Evolutionary conservation across 768 basidiomycete genomes (phyloP).

Genomic region (Podaxis sp.): DNA sequence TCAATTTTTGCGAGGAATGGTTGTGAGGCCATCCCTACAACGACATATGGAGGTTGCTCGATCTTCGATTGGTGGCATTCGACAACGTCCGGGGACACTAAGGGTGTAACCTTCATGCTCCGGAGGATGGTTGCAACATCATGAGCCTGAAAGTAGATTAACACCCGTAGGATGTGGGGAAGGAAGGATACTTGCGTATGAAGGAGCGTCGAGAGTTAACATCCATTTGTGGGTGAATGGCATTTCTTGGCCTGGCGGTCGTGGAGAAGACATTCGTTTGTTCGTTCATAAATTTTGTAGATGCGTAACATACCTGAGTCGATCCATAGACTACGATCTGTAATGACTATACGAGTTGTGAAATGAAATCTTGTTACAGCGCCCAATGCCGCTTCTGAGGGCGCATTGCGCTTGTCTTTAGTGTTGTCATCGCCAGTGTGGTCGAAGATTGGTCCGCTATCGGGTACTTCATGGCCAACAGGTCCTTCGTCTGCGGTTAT

Average conservation of each 20-base stretch:
- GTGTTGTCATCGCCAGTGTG: background rate
- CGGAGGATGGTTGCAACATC: conserved; percentile 36
- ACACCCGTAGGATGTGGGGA: background rate
- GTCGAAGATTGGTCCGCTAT: no score
- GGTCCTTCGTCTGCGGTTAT: background rate
- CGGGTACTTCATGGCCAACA: background rate
- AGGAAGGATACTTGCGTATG: conserved; percentile 39
- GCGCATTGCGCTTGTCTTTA: background rate
- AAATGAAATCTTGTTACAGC: conserved; percentile 47
- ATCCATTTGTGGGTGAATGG: conserved; percentile 53
- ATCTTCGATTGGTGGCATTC: conserved; percentile 18
- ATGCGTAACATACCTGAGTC: conserved; percentile 33
- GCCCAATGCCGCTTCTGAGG: background rate
- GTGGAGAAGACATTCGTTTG: background rate
- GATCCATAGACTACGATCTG: conserved; percentile 50
- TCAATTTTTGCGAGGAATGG: conserved; percentile 50
- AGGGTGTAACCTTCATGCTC: conserved; percentile 41
- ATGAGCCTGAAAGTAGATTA: conserved; percentile 10
- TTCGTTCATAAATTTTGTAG: background rate
- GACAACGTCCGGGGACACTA: conserved; percentile 21
- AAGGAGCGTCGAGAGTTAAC: conserved; percentile 52
- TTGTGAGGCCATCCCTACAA: conserved; percentile 39
- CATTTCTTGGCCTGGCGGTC: conserved; percentile 22
- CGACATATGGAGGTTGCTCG: conserved; percentile 43
- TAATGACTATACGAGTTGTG: conserved; percentile 43